Conservation (phyloP, 768 basidiomycete genomes). For the Ephemerocybe angulata region DNA sequence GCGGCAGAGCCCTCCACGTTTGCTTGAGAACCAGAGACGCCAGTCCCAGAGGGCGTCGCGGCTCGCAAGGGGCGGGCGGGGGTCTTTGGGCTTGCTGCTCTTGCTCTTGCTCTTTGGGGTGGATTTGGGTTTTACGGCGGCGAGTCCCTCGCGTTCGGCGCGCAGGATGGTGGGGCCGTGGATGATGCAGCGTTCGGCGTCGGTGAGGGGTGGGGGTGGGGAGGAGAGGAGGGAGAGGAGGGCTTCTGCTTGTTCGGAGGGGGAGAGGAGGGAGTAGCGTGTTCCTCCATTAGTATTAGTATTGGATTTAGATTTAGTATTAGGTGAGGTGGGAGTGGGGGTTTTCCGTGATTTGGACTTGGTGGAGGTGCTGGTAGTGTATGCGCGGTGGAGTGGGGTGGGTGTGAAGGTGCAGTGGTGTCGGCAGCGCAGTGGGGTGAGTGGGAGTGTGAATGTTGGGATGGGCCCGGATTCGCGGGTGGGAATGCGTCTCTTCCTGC, state of each 20-base stretch:
- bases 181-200: background rate
- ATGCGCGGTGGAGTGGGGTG: background rate
- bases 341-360: background rate
- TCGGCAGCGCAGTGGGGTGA: too few species aligned
- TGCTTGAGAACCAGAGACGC: background rate
- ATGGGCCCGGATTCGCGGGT: too few species aligned
- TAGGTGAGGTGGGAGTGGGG: too few species aligned
- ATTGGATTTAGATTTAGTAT: too few species aligned
- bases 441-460: too few species aligned
- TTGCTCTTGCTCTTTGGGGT: background rate
- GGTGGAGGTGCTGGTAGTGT: background rate
- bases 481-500: too few species aligned
- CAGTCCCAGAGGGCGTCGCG: background rate
- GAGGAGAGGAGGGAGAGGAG: background rate
- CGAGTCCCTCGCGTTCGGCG: background rate
- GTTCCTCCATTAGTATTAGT: too few species aligned
- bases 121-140: background rate
- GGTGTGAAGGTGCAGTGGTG: too few species aligned
- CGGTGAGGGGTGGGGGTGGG: background rate
- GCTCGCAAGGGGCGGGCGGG: too few species aligned
- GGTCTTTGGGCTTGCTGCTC: background rate
- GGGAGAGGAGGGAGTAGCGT: background rate
- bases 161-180: background rate
- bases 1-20: background rate
- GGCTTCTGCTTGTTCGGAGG: background rate